Percentiles rank a stretch among this genome's conserved stretches.
Evolutionary conservation across 2,329 filamentous ascomycete genomes (phyloP).

Genomic region (Lachnellula subtilissima): DNA sequence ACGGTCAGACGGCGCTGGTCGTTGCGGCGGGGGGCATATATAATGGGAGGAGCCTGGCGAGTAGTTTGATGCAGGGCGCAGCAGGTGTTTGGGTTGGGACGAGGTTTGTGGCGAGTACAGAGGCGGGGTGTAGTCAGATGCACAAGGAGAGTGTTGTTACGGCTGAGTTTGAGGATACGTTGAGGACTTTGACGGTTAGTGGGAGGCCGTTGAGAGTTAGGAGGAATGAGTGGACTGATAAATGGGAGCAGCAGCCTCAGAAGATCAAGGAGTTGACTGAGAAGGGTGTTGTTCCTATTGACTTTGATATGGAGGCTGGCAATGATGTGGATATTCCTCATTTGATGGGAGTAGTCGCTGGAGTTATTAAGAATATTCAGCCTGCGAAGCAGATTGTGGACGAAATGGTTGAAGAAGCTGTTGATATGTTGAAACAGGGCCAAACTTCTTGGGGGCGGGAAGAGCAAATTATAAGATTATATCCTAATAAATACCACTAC

Average conservation of each 20-base stretch:
- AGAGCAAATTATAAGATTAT: slow-evolving; percentile 32
- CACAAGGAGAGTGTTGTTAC: slow-evolving; percentile 81
- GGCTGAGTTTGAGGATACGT: slow-evolving; percentile 75
- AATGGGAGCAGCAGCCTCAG: slow-evolving; percentile 73
- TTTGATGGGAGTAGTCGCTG: slow-evolving; percentile 91
- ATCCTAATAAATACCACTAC: too few relatives aligned
- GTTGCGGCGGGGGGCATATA: slow-evolving; percentile 85
- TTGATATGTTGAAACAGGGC: slow-evolving; percentile 59
- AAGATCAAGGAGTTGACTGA: slow-evolving; percentile 73
- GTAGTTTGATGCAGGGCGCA: slow-evolving; percentile 81
- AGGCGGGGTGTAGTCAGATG: slow-evolving; percentile 73
- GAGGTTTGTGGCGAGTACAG: slow-evolving; percentile 76
- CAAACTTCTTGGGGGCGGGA: slow-evolving; percentile 46
- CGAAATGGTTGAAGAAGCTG: slow-evolving; percentile 80
- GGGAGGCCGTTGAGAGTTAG: slow-evolving; percentile 77
- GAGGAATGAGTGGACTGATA: slow-evolving; percentile 76
- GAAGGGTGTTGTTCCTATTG: slow-evolving; percentile 72
- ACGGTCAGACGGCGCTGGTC: slow-evolving; percentile 68
- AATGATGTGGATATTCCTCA: slow-evolving; percentile 82
- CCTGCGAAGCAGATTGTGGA: slow-evolving; percentile 80
- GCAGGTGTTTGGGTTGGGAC: slow-evolving; percentile 92
- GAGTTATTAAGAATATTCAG: slow-evolving; percentile 69
- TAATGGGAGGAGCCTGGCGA: slow-evolving; percentile 76
- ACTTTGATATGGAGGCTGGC: slow-evolving; percentile 76
- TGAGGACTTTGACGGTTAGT: slow-evolving; percentile 75